Percentiles rank a stretch among this genome's conserved stretches.
Conservation (phyloP, 306 rosid genomes). For the Vigna radiata region DNA sequence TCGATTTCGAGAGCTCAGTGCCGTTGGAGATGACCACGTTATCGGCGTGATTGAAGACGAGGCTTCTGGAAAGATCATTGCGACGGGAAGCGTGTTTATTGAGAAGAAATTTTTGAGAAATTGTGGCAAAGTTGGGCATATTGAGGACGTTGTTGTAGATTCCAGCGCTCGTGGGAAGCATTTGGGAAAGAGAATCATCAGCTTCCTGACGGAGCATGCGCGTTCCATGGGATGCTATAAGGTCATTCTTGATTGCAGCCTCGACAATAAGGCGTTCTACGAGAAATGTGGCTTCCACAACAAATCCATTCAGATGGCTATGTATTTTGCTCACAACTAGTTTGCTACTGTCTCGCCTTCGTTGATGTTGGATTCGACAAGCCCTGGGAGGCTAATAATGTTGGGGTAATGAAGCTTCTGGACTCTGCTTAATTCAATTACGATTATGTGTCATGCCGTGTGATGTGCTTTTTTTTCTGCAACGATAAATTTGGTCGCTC, state of each 20-base stretch:
- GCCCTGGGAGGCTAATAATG: conserved; percentile 88
- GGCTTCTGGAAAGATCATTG: conserved; percentile 59
- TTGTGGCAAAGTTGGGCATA: conserved; percentile 79
- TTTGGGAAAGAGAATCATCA: conserved; percentile 58
- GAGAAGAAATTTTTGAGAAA: conserved; percentile 75
- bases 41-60: conserved; percentile 73
- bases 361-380: conserved; percentile 66
- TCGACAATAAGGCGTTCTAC: conserved; percentile 59
- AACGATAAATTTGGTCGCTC: not conserved
- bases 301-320: conserved; percentile 74
- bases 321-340: conserved; percentile 63
- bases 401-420: conserved; percentile 69
- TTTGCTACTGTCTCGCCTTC: not conserved
- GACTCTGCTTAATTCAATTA: conserved; percentile 28
- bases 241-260: conserved; percentile 85
- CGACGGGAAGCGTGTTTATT: conserved; percentile 67
- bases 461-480: conserved; percentile 10
- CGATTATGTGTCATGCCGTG: not conserved
- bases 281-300: conserved; percentile 81
- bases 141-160: conserved; percentile 87
- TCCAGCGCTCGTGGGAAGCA: conserved; percentile 63
- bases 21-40: conserved; percentile 70
- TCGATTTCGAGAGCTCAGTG: conserved; percentile 62
- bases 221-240: conserved; percentile 71
- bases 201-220: conserved; percentile 71